Conservation (phyloP, 2,329 filamentous ascomycete genomes). For the Penicillium sclerotigenum region DNA sequence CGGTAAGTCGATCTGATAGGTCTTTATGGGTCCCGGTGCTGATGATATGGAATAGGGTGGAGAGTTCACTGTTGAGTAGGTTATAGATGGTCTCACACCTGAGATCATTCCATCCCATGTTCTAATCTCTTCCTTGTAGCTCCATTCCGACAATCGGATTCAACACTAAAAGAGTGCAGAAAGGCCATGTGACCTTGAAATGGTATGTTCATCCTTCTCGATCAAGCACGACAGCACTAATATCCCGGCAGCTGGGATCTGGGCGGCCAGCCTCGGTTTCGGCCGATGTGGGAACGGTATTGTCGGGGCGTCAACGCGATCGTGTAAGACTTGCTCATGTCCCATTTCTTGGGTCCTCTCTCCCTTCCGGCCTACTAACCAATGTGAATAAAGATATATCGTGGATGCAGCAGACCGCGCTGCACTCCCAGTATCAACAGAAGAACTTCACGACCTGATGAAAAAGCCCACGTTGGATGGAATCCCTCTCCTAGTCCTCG, state of each 20-base stretch:
- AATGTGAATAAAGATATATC: conserved; percentile 64
- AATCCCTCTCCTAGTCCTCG: conserved; percentile 89
- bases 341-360: background rate
- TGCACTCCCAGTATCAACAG: conserved; percentile 77
- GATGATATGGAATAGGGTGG: conserved; percentile 63
- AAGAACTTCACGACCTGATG: conserved; percentile 88
- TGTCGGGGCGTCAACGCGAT: conserved; percentile 97
- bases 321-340: conserved; percentile 56
- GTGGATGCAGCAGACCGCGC: conserved; percentile 89
- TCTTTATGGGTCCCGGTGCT: conserved; percentile 1
- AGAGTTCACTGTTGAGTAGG: conserved; percentile 98
- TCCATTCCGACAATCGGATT: conserved; percentile 98
- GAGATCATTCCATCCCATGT: background rate
- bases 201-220: conserved; percentile 55
- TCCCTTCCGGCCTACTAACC: background rate
- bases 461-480: conserved; percentile 78
- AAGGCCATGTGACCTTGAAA: conserved; percentile 96
- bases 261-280: conserved; percentile 92
- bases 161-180: conserved; percentile 98
- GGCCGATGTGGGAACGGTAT: conserved; percentile 99
- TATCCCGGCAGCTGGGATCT: conserved; percentile 73
- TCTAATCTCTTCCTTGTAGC: conserved; percentile 53
- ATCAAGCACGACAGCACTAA: conserved; percentile 6
- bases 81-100: conserved; percentile 24
- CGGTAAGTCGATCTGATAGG: conserved; percentile 61